Percentiles rank a stretch among this genome's conserved stretches.
Evolutionary conservation across 2,329 filamentous ascomycete species (phyloP).

Genomic region (Pseudophaeomoniella oleicola): DNA sequence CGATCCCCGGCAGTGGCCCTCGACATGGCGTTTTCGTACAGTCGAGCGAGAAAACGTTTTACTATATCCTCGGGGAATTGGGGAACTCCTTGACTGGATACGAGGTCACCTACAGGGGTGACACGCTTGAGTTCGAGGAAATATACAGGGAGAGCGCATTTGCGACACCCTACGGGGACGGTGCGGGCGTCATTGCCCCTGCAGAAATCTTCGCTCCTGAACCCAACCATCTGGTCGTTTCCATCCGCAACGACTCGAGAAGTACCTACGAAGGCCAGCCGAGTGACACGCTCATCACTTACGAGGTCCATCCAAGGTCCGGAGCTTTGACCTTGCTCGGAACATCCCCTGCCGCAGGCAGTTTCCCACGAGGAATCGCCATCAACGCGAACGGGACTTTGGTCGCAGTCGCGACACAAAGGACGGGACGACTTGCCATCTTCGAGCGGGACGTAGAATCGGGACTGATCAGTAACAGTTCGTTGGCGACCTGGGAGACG

Average conservation of each 20-base stretch:
- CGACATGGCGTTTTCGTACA: conserved; percentile 48
- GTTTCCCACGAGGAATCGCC: conserved; percentile 51
- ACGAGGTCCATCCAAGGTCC: not conserved
- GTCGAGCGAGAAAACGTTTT: conserved; percentile 28
- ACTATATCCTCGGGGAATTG: conserved; percentile 50
- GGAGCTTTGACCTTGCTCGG: conserved; percentile 27
- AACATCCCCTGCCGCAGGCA: conserved; percentile 48
- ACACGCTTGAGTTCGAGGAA: conserved; percentile 5
- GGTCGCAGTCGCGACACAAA: conserved; percentile 52
- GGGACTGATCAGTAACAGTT: conserved; percentile 37
- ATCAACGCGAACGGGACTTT: conserved; percentile 50
- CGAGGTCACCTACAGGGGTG: conserved; percentile 26
- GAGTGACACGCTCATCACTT: not conserved
- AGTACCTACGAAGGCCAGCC: not conserved
- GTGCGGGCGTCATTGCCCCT: conserved; percentile 1
- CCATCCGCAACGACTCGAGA: not conserved
- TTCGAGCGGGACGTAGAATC: conserved; percentile 44
- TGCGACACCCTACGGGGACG: conserved; percentile 1
- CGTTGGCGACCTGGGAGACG: not conserved
- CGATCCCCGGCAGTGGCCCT: conserved; percentile 43
- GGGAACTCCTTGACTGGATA: conserved; percentile 37
- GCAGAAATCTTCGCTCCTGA: not conserved
- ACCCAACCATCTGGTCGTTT: not conserved
- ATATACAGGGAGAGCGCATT: conserved; percentile 2
- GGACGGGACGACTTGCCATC: conserved; percentile 44